These are phyloP conservation scores for Papilionanthe hybrid DNA, from an alignment of 116 monocot species.

Conservation along the genomic window DNA sequence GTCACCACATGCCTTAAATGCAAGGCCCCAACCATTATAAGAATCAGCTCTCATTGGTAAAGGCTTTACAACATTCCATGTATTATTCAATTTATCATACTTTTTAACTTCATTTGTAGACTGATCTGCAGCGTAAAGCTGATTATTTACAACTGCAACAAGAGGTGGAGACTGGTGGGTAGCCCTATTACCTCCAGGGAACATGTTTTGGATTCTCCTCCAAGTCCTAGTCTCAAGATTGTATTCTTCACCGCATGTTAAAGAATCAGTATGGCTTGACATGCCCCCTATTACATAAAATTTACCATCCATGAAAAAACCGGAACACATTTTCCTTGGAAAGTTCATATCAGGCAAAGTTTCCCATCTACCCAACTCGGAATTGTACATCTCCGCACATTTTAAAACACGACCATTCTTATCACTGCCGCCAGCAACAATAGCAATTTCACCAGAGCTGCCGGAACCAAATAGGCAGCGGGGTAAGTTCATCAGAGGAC, in stretches of 20 bases:
- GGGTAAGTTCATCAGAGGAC: slow-evolving; percentile 59
- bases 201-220: slow-evolving; percentile 72
- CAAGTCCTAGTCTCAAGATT: slow-evolving; percentile 62
- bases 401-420: slow-evolving; percentile 52
- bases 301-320: slow-evolving; percentile 90
- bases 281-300: slow-evolving; percentile 92
- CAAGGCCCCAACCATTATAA: slow-evolving; percentile 88
- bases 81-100: slow-evolving; percentile 70
- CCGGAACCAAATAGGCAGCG: slow-evolving; percentile 84
- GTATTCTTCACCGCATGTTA: slow-evolving; percentile 90
- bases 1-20: slow-evolving; percentile 80
- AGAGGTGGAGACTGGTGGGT: slow-evolving; percentile 78
- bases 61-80: slow-evolving; percentile 59
- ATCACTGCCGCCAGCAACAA: slow-evolving; percentile 83
- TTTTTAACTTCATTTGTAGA: slow-evolving; percentile 71
- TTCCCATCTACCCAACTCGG: slow-evolving; percentile 59
- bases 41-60: slow-evolving; percentile 78
- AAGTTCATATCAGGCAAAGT: slow-evolving; percentile 68
- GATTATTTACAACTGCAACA: slow-evolving; percentile 90
- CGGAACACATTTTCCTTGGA: slow-evolving; percentile 71
- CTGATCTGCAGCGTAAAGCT: slow-evolving; percentile 83
- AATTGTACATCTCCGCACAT: slow-evolving; percentile 81
- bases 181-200: slow-evolving; percentile 52
- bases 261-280: slow-evolving; percentile 54
- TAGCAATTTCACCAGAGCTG: slow-evolving; percentile 64